These are phyloP conservation scores for button mushroom (Agaricus bisporus) DNA, from an alignment of 768 basidiomycete species.

Conservation along the genomic window DNA sequence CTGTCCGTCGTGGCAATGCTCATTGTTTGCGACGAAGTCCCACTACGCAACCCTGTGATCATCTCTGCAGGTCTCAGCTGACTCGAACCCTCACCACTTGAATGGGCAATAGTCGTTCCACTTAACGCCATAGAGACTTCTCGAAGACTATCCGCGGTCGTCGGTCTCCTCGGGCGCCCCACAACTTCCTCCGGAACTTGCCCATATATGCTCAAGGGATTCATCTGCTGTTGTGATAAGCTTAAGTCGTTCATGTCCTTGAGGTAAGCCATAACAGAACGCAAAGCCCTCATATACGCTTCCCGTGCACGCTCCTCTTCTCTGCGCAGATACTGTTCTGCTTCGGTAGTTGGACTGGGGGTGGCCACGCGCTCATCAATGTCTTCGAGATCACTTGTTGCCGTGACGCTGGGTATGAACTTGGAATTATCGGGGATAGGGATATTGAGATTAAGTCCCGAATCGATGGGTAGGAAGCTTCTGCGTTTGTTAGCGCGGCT, in stretches of 20 bases:
- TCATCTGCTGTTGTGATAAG: conserved; percentile 59
- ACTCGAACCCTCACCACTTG: conserved; percentile 34
- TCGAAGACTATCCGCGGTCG: conserved; percentile 48
- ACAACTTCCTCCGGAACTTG: conserved; percentile 37
- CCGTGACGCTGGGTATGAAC: conserved; percentile 48
- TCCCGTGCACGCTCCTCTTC: conserved; percentile 72
- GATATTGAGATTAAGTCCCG: conserved; percentile 48
- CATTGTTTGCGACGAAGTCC: conserved; percentile 54
- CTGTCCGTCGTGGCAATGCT: conserved; percentile 78
- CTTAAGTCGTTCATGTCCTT: conserved; percentile 93
- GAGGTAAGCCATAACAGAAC: conserved; percentile 93
- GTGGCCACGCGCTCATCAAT: conserved; percentile 24
- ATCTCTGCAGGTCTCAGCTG: conserved; percentile 64
- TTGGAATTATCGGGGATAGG: conserved; percentile 57
- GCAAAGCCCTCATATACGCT: conserved; percentile 72
- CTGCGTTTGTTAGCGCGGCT: conserved; percentile 63
- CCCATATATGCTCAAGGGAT: conserved; percentile 55
- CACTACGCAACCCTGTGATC: conserved; percentile 54
- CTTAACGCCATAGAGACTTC: conserved; percentile 51
- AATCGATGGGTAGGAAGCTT: conserved; percentile 87
- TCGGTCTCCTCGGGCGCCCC: conserved; percentile 58
- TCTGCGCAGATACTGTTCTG: conserved; percentile 48
- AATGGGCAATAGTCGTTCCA: conserved; percentile 34
- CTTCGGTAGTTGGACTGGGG: conserved; percentile 39
- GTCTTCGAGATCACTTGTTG: conserved; percentile 24